Conservation (phyloP, 129 eudicot genomes). For the Artemisia argyi region DNA sequence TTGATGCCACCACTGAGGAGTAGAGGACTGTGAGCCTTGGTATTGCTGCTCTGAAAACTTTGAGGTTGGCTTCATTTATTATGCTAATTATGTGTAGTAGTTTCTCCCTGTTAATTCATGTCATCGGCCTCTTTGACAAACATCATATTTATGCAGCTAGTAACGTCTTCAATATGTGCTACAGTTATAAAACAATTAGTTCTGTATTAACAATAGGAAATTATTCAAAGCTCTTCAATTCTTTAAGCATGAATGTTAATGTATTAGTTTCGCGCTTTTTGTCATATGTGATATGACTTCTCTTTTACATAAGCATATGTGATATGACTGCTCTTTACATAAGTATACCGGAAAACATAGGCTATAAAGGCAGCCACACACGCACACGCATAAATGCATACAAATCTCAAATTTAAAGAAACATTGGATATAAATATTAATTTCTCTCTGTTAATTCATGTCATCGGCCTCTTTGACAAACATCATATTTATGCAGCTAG, state of each 20-base stretch:
- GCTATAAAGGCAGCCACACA: neutral
- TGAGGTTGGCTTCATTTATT: constrained; percentile 7
- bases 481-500: constrained; percentile 19
- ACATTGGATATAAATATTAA: too few relatives aligned
- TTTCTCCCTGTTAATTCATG: constrained; percentile 16
- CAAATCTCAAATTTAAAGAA: too few relatives aligned
- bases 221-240: neutral
- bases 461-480: constrained; percentile 34
- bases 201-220: neutral
- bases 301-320: neutral
- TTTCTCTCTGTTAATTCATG: constrained; percentile 16
- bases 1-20: neutral
- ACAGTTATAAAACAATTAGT: neutral
- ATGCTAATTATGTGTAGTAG: constrained; percentile 22
- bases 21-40: neutral
- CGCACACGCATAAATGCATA: neutral
- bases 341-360: neutral
- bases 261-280: neutral
- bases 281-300: neutral
- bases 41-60: constrained; percentile 1
- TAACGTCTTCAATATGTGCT: constrained; percentile 9
- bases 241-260: neutral
- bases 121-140: constrained; percentile 34
- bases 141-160: constrained; percentile 19
- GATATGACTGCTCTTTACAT: neutral